A percentile compares a stretch with the other conserved stretches of the same genome.
phyloP scores from a whole-genome alignment of 768 basidiomycete species.

The Kwoniella sp. region DNA sequence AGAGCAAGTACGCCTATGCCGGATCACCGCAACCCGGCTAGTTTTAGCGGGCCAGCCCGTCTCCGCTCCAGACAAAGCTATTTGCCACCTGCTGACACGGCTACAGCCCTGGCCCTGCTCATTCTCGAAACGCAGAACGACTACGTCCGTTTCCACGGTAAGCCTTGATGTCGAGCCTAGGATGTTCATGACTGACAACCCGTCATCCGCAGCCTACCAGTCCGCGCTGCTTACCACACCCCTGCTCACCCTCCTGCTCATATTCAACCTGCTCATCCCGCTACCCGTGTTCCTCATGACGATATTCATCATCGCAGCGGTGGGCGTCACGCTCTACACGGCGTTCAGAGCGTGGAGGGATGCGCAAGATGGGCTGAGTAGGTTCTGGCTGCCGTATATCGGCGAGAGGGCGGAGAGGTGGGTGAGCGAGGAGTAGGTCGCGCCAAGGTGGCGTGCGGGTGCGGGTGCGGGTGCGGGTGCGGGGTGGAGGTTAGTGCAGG shows the following conservation, averaged over 20 bases:
- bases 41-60: no score
- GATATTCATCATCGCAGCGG: slow-evolving; percentile 55
- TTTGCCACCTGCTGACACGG: no score
- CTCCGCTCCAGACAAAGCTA: no score
- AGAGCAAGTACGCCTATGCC: no score
- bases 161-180: slow-evolving; percentile 28
- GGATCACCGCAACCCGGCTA: no score
- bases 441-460: no score
- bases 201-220: slow-evolving; percentile 61
- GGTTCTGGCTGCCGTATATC: slow-evolving; percentile 62
- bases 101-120: slow-evolving; percentile 60
- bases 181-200: not conserved
- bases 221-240: slow-evolving; percentile 68
- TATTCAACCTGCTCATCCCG: slow-evolving; percentile 58
- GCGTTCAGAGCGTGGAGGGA: slow-evolving; percentile 53
- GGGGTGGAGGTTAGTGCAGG: no score
- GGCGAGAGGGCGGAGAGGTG: slow-evolving; percentile 66
- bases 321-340: slow-evolving; percentile 56
- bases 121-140: slow-evolving; percentile 74
- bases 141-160: slow-evolving; percentile 73
- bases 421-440: slow-evolving; percentile 60
- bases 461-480: no score
- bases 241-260: slow-evolving; percentile 56
- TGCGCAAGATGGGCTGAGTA: slow-evolving; percentile 55
- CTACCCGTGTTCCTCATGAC: slow-evolving; percentile 58